phyloP scores from a whole-genome alignment of 2,329 filamentous ascomycete species.

The Calonectria fujianensis region DNA sequence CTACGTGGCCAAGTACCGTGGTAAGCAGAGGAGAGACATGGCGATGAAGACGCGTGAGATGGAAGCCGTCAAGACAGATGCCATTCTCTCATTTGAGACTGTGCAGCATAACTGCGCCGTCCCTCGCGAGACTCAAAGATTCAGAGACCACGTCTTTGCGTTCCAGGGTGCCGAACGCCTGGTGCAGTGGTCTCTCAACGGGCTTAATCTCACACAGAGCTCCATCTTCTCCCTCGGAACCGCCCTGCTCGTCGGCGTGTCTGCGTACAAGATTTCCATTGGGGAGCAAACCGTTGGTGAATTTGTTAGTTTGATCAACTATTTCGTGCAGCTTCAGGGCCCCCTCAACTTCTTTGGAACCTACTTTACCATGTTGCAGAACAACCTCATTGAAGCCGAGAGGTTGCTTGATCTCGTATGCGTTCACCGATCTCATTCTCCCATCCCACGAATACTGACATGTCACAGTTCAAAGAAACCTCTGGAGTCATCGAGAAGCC shows the following conservation, averaged over 20 bases:
- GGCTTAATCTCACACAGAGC: constrained; percentile 78
- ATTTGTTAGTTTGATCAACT: constrained; percentile 74
- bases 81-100: constrained; percentile 71
- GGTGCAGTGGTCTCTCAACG: constrained; percentile 56
- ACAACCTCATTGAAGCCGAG: constrained; percentile 68
- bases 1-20: constrained; percentile 69
- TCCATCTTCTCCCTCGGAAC: constrained; percentile 78
- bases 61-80: constrained; percentile 70
- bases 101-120: constrained; percentile 80
- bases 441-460: constrained; percentile 40
- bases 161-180: constrained; percentile 67
- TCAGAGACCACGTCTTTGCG: constrained; percentile 69
- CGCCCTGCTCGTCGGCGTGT: constrained; percentile 76
- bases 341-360: constrained; percentile 77
- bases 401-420: constrained; percentile 66
- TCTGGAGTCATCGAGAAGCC: constrained; percentile 65
- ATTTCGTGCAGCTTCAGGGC: constrained; percentile 76
- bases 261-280: constrained; percentile 77
- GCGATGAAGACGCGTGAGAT: constrained; percentile 66
- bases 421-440: rapidly evolving
- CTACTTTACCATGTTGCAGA: constrained; percentile 68
- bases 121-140: constrained; percentile 74
- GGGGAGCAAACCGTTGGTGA: constrained; percentile 72
- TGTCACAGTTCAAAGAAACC: constrained; percentile 64
- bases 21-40: constrained; percentile 66